Base-by-base conservation (phyloP, 2,329 filamentous ascomycete species). In the Alternaria arbusti region DNA sequence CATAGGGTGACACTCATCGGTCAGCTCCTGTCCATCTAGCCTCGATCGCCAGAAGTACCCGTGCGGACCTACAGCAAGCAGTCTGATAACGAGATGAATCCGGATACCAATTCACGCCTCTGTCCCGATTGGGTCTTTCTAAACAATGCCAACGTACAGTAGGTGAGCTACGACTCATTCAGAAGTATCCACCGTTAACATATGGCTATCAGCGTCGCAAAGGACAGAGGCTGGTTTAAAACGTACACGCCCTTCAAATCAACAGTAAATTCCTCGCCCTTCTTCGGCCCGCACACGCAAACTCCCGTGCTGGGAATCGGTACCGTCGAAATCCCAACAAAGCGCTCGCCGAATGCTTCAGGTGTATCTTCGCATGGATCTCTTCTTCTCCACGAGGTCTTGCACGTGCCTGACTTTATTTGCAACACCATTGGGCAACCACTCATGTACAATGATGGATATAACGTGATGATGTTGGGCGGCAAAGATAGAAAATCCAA, bases 221-320 rank as follows among this genome's bases (percentile, higher is more conserved):
- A 70, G 8, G 63, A 72, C 32, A 47, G 69, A 11, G 67, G 30
- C 36, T 72, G 69, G 67, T 70, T 72, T 59, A 71, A 65, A 13
- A 61, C 54, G 8, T 72, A 70, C 57, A 70, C 61, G 7, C 67
- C 69, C 4, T 71, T 70, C 57, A 17, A 52, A 22, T 68, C 69
- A 7, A 23, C 11, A 12, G 36, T 66, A 1, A 43, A 61, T 56
- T 10, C 17, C 10, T 57, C 46, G 13, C 17, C 36, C 32, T 50
- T 43, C 32, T 22, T 45, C 32, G 13, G 11, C 45, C n/a, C 40
- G 15, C 15, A 52, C n/a, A 22, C n/a, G 17, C 23, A 58, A 10
- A 13, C 61, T 1, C 26, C 20, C 5, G 67, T 69, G 6, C 15
- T 62, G 11, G 67, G 70, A 36, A 58, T 70, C 26, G 67, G 69